A percentile compares a stretch with the other conserved stretches of the same genome.
Evolutionary conservation across 208 protist species (phyloP).

Genomic region (Borovskyia barvae): DNA sequence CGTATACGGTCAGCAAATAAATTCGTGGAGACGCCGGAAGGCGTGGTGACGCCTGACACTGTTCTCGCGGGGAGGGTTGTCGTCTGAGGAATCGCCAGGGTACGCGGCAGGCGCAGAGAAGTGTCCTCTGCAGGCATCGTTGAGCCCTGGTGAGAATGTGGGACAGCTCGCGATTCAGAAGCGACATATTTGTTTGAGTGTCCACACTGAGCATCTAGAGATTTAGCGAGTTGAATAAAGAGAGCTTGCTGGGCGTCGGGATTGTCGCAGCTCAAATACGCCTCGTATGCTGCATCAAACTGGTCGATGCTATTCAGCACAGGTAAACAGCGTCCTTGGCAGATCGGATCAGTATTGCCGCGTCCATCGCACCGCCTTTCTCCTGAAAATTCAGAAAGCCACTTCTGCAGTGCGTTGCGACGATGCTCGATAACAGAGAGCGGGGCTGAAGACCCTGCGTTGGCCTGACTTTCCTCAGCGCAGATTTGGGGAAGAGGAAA

Average conservation of each 20-base stretch:
- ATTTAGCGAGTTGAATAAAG: slow-evolving; percentile 1
- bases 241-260: neutral
- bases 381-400: neutral
- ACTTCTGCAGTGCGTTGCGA: slow-evolving; percentile 9
- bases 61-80: too few relatives aligned
- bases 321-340: neutral
- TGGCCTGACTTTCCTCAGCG: too few relatives aligned
- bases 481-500: too few relatives aligned
- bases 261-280: slow-evolving; percentile 14
- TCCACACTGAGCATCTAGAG: slow-evolving; percentile 12
- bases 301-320: neutral
- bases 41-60: too few relatives aligned
- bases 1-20: slow-evolving; percentile 21
- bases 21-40: too few relatives aligned
- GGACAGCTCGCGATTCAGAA: too few relatives aligned
- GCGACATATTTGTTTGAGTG: too few relatives aligned
- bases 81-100: too few relatives aligned
- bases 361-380: neutral
- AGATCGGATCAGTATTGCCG: too few relatives aligned
- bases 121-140: too few relatives aligned
- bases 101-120: too few relatives aligned
- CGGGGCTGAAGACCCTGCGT: neutral
- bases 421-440: slow-evolving; percentile 5
- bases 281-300: slow-evolving; percentile 6
- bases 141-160: too few relatives aligned